phyloP scores from a whole-genome alignment of 208 protist genomes.

The Tritrichomonas foetus region DNA sequence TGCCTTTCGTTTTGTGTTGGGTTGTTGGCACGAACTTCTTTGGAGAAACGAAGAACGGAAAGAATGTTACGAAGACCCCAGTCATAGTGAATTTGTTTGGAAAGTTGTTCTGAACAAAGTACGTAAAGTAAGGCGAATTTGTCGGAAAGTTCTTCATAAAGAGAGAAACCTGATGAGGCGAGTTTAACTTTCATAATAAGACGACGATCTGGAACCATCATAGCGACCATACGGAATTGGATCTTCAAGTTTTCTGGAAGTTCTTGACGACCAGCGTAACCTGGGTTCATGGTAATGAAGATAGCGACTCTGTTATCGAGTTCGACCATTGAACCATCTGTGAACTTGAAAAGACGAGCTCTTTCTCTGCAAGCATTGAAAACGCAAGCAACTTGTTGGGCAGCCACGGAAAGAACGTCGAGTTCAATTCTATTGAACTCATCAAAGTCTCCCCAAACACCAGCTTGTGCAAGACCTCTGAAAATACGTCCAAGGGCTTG shows the following conservation, averaged over 20 bases:
- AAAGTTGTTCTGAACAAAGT: slow-evolving; percentile 92
- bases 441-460: slow-evolving; percentile 78
- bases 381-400: slow-evolving; percentile 68
- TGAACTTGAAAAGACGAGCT: slow-evolving; percentile 66
- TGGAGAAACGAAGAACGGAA: slow-evolving; percentile 75
- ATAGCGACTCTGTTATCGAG: slow-evolving; percentile 71
- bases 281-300: slow-evolving; percentile 97
- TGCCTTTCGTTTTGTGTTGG: slow-evolving; percentile 75
- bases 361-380: slow-evolving; percentile 62
- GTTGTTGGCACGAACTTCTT: slow-evolving; percentile 55
- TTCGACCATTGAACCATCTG: slow-evolving; percentile 60
- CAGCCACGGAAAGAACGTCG: slow-evolving; percentile 73
- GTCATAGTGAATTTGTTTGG: slow-evolving; percentile 89
- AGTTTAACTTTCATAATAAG: slow-evolving; percentile 86
- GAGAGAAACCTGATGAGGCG: slow-evolving; percentile 67
- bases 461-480: slow-evolving; percentile 72
- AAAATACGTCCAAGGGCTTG: slow-evolving; percentile 69
- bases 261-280: slow-evolving; percentile 92
- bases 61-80: slow-evolving; percentile 86
- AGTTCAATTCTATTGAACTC: slow-evolving; percentile 79
- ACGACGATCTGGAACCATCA: slow-evolving; percentile 95
- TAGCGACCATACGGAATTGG: slow-evolving; percentile 90
- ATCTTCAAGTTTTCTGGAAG: slow-evolving; percentile 95
- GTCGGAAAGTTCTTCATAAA: slow-evolving; percentile 63
- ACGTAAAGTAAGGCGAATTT: slow-evolving; percentile 76